These are phyloP conservation scores for Pulicaria dysenterica DNA, from an alignment of 129 eudicot genomes.

Conservation along the genomic window DNA sequence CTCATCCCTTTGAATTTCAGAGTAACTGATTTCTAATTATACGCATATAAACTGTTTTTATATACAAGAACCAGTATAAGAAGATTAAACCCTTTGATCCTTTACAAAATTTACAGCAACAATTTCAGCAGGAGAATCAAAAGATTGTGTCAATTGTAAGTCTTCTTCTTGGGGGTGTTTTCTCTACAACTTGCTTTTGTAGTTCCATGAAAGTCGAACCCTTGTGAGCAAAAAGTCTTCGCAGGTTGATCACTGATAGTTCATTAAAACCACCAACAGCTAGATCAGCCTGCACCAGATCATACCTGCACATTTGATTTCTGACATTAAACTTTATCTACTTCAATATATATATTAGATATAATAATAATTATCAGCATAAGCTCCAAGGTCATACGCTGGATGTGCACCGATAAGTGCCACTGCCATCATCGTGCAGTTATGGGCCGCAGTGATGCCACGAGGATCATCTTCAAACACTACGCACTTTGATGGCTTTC, in stretches of 20 bases:
- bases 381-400: conserved; percentile 55
- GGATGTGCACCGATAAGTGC: conserved; percentile 96
- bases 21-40: conserved; percentile 17
- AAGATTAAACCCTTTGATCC: conserved; percentile 23
- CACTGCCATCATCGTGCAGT: conserved; percentile 97
- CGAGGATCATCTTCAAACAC: conserved; percentile 97
- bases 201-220: conserved; percentile 87
- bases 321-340: conserved; percentile 1
- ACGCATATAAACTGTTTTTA: conserved; percentile 15
- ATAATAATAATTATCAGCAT: background rate
- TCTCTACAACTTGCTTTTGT: conserved; percentile 80
- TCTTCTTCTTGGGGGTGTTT: conserved; percentile 68
- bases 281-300: conserved; percentile 91
- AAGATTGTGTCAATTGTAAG: conserved; percentile 82
- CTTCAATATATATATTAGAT: background rate
- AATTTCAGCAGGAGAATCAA: conserved; percentile 32
- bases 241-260: conserved; percentile 84
- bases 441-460: conserved; percentile 95
- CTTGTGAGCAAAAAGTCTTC: conserved; percentile 74
- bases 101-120: conserved; percentile 41
- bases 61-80: conserved; percentile 24
- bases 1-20: conserved; percentile 10
- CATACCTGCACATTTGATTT: conserved; percentile 64
- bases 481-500: conserved; percentile 95
- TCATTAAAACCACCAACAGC: conserved; percentile 86